Conservation (phyloP, 176 grass and related monocot species). For the Puccinellia tenuiflora region DNA sequence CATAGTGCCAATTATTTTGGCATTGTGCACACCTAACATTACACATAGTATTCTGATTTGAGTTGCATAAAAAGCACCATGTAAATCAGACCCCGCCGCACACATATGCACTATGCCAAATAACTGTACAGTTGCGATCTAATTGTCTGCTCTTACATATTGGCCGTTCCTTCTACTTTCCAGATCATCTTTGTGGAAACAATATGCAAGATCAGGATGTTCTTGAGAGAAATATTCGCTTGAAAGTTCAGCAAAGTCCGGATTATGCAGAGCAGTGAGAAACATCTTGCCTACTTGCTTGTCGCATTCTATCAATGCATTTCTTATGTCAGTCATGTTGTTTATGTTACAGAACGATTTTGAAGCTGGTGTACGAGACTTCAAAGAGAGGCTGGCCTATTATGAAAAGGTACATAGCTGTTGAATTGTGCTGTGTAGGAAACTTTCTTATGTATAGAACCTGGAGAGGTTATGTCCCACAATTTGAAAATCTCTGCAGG, state of each 20-base stretch:
- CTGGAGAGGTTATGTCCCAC: slow-evolving; percentile 16
- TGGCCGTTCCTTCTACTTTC: slow-evolving; percentile 17
- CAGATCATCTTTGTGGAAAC: slow-evolving; percentile 99
- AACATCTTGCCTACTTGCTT: slow-evolving; percentile 24
- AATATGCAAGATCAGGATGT: slow-evolving; percentile 85
- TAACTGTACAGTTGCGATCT: neutral
- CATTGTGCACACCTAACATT: neutral
- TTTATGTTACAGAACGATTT: slow-evolving; percentile 69
- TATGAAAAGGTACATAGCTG: slow-evolving; percentile 77
- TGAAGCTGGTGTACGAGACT: slow-evolving; percentile 88
- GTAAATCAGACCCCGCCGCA: neutral
- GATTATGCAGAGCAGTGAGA: slow-evolving; percentile 97
- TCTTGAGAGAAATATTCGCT: slow-evolving; percentile 92
- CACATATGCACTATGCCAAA: slow-evolving; percentile 5
- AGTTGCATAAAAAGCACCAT: neutral
- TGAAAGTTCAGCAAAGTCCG: slow-evolving; percentile 97
- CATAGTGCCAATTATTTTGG: neutral
- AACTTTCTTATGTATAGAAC: neutral
- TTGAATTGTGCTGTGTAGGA: slow-evolving; percentile 19
- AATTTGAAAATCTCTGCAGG: slow-evolving; percentile 39
- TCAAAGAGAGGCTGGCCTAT: slow-evolving; percentile 86
- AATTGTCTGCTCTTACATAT: neutral
- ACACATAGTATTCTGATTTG: neutral
- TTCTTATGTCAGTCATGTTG: neutral
- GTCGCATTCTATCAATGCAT: neutral